Percentiles rank a stretch among this genome's conserved stretches.
Evolutionary conservation across 2,329 filamentous ascomycete genomes (phyloP).

Genomic region (Fusarium phyllophilum): DNA sequence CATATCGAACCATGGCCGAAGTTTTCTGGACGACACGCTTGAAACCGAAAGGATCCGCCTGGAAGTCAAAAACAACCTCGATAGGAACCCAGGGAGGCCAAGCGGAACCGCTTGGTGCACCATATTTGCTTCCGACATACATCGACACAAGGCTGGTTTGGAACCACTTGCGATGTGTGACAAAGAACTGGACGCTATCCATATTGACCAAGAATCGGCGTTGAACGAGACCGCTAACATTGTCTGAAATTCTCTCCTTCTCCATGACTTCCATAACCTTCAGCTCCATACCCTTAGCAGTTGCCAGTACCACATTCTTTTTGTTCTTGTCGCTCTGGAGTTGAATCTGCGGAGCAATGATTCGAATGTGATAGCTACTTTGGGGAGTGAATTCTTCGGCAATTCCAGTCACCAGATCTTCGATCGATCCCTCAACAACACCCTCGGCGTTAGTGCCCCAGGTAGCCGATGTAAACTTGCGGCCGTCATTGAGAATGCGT

Average conservation of each 20-base stretch:
- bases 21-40: constrained; percentile 97
- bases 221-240: constrained; percentile 94
- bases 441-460: constrained; percentile 49
- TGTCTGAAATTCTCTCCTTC: constrained; percentile 89
- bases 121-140: constrained; percentile 95
- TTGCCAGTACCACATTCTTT: constrained; percentile 95
- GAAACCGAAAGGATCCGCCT: constrained; percentile 95
- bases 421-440: constrained; percentile 58
- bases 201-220: constrained; percentile 93
- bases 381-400: constrained; percentile 88
- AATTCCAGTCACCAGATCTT: constrained; percentile 78
- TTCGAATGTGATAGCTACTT: constrained; percentile 91
- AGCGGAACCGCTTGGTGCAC: constrained; percentile 81
- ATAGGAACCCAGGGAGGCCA: constrained; percentile 99
- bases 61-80: constrained; percentile 98
- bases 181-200: constrained; percentile 98
- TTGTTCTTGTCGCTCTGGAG: constrained; percentile 98
- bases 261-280: constrained; percentile 99
- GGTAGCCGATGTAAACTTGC: constrained; percentile 72
- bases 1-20: constrained; percentile 91
- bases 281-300: constrained; percentile 96
- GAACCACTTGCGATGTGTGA: constrained; percentile 93
- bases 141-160: constrained; percentile 84
- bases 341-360: constrained; percentile 98
- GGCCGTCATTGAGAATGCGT: constrained; percentile 84